These are phyloP conservation scores for Fusarium hainanense DNA, from an alignment of 2,329 filamentous ascomycete genomes.

Conservation along the genomic window DNA sequence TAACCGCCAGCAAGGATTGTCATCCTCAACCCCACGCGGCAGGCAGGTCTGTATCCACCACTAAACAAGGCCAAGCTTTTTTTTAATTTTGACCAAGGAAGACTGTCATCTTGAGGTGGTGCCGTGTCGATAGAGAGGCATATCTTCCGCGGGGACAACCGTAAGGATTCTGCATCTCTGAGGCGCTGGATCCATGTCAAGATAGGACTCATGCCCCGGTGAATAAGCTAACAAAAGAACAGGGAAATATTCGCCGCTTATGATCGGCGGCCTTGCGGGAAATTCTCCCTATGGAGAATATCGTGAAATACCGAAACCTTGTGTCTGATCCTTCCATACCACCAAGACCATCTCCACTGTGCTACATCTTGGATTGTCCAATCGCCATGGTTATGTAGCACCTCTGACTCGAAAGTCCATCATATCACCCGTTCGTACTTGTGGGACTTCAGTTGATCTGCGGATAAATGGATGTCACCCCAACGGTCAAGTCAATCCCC, in stretches of 20 bases:
- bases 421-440: too few species aligned
- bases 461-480: background rate
- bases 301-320: background rate
- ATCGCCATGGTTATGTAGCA: too few species aligned
- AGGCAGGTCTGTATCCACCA: background rate
- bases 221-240: background rate
- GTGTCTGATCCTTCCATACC: background rate
- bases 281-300: background rate
- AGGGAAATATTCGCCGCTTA: background rate
- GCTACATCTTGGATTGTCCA: too few species aligned
- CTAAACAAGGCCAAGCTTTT: background rate
- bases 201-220: background rate
- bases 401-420: too few species aligned
- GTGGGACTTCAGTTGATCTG: background rate
- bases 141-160: background rate
- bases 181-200: background rate
- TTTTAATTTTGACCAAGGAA: background rate
- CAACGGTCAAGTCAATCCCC: background rate
- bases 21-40: background rate
- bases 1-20: background rate
- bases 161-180: background rate
- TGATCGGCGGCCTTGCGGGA: background rate
- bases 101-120: background rate
- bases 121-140: background rate
- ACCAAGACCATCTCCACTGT: too few species aligned